These are phyloP conservation scores for Psidium friedrichsthalianum DNA, from an alignment of 345 rosid genomes.

Conservation along the genomic window DNA sequence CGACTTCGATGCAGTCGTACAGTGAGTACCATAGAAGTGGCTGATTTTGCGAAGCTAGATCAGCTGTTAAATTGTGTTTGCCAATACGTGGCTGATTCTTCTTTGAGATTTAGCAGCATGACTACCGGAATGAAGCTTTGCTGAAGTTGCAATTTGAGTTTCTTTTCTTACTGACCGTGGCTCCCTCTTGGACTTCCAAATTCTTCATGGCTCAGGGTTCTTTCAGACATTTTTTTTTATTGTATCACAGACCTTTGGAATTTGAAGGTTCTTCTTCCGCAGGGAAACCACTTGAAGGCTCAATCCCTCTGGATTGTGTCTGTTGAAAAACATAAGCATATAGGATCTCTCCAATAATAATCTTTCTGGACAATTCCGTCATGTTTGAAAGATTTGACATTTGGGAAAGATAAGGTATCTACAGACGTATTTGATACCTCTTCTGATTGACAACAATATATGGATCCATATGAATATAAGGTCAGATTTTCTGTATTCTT, in stretches of 20 bases:
- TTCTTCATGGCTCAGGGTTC: background rate
- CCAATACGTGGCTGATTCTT: background rate
- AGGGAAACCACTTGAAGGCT: too few species aligned
- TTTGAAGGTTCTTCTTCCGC: too few species aligned
- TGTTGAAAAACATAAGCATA: too few species aligned
- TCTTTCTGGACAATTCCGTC: too few species aligned
- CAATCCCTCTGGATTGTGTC: too few species aligned
- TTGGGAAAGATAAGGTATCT: too few species aligned
- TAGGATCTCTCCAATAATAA: too few species aligned
- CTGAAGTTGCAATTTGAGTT: background rate
- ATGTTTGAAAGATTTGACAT: too few species aligned
- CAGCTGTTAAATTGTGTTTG: background rate
- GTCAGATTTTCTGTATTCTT: too few species aligned
- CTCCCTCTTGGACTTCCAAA: background rate
- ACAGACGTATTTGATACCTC: too few species aligned
- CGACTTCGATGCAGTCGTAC: accelerated
- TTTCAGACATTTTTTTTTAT: background rate
- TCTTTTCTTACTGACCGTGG: background rate
- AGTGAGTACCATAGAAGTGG: accelerated
- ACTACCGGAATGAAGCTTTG: background rate
- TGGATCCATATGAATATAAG: too few species aligned
- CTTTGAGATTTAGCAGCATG: background rate
- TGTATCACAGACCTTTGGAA: background rate
- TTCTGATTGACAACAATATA: too few species aligned
- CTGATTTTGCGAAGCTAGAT: background rate